Conservation (phyloP, 768 basidiomycete species). For the Auricularia sp. region DNA sequence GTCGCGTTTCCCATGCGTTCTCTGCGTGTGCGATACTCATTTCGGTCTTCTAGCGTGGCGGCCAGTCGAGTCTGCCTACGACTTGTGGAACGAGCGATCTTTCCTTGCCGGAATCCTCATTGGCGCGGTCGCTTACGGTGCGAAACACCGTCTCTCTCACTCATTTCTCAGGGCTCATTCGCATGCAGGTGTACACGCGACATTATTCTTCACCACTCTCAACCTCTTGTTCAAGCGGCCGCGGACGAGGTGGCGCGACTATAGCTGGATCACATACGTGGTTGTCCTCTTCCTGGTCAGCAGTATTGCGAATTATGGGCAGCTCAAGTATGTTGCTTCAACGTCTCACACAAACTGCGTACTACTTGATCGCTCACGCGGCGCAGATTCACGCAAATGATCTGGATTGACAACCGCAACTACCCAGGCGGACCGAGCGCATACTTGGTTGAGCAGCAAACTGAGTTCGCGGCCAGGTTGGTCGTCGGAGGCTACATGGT, state of each 20-base stretch:
- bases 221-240: neutral
- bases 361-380: no score
- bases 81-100: neutral
- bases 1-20: no score
- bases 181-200: neutral
- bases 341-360: no score
- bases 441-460: conserved; percentile 21
- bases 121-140: neutral
- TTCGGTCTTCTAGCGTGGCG: neutral
- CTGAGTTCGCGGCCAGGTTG: conserved; percentile 23
- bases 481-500: conserved; percentile 32
- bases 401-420: conserved; percentile 26
- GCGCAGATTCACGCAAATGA: conserved; percentile 4
- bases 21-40: no score
- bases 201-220: neutral
- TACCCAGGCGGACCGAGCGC: conserved; percentile 27
- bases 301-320: neutral
- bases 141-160: neutral
- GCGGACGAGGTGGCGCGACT: neutral
- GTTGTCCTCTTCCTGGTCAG: neutral
- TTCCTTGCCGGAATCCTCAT: neutral
- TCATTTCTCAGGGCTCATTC: neutral
- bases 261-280: neutral
- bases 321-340: neutral
- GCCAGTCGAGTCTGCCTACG: neutral